Base-by-base conservation (phyloP, 495 filamentous ascomycete genomes). In the Pyrenula massariospora region DNA sequence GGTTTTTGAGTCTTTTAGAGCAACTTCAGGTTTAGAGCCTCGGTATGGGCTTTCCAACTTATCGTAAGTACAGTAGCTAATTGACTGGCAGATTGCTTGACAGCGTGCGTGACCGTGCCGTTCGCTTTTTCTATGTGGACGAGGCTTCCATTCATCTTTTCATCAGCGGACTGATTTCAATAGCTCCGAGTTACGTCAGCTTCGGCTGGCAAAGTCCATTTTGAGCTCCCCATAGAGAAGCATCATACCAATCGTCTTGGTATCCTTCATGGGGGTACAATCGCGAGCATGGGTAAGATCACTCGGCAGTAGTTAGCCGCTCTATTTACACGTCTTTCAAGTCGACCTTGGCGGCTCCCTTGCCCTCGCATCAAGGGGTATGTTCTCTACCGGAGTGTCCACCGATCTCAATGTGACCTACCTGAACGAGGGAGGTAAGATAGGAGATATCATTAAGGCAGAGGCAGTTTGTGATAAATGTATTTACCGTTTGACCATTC, bases 371-470 rank as follows among this genome's bases (percentile, higher is more conserved):
- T 96, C 93, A 1, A 83, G 82, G 59, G 93, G 93, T 0, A 73
- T 95, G 0, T 95, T 83, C 63, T 80, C 88, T 22, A 98, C 93
- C 0, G 93, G 93, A 8, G 91, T 98, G 3, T 91, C 89, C 0
- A 96, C 93, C 0, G 93, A 98, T 66, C 64, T 98, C 10, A 96
- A 87, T 62, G 91, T 98, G n/a, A 94, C 92, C 0, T 98, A 96
- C 66, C 68, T 97, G 21, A 86, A 72, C 57, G 84, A 86, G 22
- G 93, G 93, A 10, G 93, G 91, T 19, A 86, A 82, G 62, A 72
- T 91, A 0, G 92, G 91, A 0, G 86, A 96, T 65, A 83, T 71
- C 8, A 76, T 97, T 54, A 69, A 75, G 52, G 93, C 81, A 12
- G 81, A 85, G 63, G 83, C 86, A 20, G 79, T 69, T 1, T 96